phyloP scores from a whole-genome alignment of 371 early-diverging fungal species.

The Rhizopus delemar region DNA sequence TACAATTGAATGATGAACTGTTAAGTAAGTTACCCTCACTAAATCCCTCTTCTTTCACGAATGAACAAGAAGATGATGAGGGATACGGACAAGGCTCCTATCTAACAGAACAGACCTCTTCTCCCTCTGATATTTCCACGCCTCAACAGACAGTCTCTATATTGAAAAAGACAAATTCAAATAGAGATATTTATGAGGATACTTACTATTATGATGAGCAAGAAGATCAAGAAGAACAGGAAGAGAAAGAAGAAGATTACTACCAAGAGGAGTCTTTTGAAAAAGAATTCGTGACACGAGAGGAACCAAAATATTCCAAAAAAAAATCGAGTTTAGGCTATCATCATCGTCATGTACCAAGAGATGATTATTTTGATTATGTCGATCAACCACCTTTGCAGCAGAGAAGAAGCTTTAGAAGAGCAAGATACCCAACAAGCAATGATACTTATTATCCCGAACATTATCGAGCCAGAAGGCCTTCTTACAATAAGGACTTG shows the following conservation, averaged over 20 bases:
- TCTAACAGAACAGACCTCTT: neutral
- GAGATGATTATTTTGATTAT: neutral
- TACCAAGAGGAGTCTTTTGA: too few relatives aligned
- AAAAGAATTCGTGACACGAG: neutral
- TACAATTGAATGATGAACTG: constrained; percentile 16
- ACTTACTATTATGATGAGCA: constrained; percentile 2
- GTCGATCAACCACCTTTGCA: neutral
- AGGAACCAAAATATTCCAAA: neutral
- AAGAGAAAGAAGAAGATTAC: too few relatives aligned
- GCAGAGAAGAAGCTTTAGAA: neutral
- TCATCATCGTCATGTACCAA: neutral
- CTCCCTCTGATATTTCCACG: constrained; percentile 4
- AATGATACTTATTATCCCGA: too few relatives aligned
- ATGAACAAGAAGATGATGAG: neutral
- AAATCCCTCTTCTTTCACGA: constrained; percentile 1
- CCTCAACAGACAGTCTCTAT: constrained; percentile 19
- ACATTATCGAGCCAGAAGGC: too few relatives aligned
- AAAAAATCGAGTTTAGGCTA: neutral
- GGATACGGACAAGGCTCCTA: neutral
- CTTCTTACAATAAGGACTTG: too few relatives aligned
- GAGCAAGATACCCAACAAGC: too few relatives aligned
- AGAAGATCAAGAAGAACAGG: neutral
- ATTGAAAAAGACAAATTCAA: constrained; percentile 18
- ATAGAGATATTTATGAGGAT: constrained; percentile 1
- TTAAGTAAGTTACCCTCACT: constrained; percentile 12